phyloP scores from a whole-genome alignment of 2,329 filamentous ascomycete genomes.

The Trichoderma cornu-damae region DNA sequence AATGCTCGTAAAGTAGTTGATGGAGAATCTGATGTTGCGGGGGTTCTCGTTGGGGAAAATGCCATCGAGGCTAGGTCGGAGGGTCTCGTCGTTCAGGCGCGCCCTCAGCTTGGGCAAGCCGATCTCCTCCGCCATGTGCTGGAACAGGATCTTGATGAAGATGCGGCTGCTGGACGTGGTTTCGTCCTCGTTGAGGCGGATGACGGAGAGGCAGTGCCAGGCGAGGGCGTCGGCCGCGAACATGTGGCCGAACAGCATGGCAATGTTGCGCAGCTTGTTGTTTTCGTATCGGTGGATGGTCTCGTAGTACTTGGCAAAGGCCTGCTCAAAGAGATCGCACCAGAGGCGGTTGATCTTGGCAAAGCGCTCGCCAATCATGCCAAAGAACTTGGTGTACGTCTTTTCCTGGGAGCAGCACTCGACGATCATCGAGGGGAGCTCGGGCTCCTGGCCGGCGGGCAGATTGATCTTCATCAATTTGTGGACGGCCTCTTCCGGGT shows the following conservation, averaged over 20 bases:
- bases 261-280: constrained; percentile 90
- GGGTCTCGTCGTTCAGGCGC: constrained; percentile 69
- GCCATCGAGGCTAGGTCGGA: constrained; percentile 74
- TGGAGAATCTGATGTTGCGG: constrained; percentile 88
- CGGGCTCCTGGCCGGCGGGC: constrained; percentile 77
- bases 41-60: constrained; percentile 87
- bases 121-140: constrained; percentile 81
- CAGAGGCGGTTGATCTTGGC: constrained; percentile 93
- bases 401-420: constrained; percentile 96
- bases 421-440: constrained; percentile 93
- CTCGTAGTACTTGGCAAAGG: constrained; percentile 90
- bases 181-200: constrained; percentile 93
- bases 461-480: constrained; percentile 94
- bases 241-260: constrained; percentile 89
- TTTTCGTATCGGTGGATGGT: constrained; percentile 97
- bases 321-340: constrained; percentile 86
- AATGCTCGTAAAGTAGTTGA: constrained; percentile 99
- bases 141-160: constrained; percentile 96
- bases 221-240: constrained; percentile 82
- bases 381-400: constrained; percentile 97
- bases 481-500: constrained; percentile 94
- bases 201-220: constrained; percentile 80
- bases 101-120: constrained; percentile 75
- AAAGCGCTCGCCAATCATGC: constrained; percentile 88
- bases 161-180: constrained; percentile 95